Base-by-base conservation (phyloP, 73 alveolate species). In the Symbiodinium pilosum region DNA sequence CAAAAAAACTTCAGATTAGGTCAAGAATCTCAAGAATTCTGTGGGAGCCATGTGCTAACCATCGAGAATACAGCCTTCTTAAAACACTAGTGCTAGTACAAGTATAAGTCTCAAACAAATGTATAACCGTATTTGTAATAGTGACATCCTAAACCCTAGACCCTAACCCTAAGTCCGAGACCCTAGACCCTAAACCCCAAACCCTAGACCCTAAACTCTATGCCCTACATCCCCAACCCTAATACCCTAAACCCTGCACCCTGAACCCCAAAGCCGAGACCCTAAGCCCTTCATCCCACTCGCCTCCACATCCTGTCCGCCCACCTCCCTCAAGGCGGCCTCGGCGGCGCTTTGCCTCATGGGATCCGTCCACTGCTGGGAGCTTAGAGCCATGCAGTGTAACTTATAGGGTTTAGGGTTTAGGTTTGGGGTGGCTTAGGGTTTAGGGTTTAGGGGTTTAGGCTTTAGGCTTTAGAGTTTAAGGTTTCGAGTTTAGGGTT, bases 311-410 rank as follows among this genome's bases (percentile, higher is more conserved):
- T 64, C 77, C 77, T 64, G 36, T 8, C 77, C 77, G 36, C 77
- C 77, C 77, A 64, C 77, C 77, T 64, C 77, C 36, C 77, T 18
- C 77, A 64, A 26, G 11, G 77, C 77, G 77, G 41, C 77, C 77
- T 64, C 77, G 30, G 77, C 77, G 40, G 77, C 77, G 16, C 36
- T 26, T 26, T 64, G 77, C 77, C 77, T 64, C 40, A 54, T 21
- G 0, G 9, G 30, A 64, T 64, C 71, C 4, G 71, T 18, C 12
- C 77, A 18, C 39, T 59, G 39, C n/a, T n/a, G 77, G 77, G 36
- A 21, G 77, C 59, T 47, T 47, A 47, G n/a, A n/a, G n/a, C n/a
- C n/a, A n/a, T n/a, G n/a, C n/a, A n/a, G n/a, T n/a, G 6, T 47
- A 47, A 47, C 59, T 14, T 47, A 9, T 47, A 47, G 59, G 59